Evolutionary conservation across 2,329 filamentous ascomycete genomes (phyloP).

Genomic region (Microsporum ferrugineum): DNA sequence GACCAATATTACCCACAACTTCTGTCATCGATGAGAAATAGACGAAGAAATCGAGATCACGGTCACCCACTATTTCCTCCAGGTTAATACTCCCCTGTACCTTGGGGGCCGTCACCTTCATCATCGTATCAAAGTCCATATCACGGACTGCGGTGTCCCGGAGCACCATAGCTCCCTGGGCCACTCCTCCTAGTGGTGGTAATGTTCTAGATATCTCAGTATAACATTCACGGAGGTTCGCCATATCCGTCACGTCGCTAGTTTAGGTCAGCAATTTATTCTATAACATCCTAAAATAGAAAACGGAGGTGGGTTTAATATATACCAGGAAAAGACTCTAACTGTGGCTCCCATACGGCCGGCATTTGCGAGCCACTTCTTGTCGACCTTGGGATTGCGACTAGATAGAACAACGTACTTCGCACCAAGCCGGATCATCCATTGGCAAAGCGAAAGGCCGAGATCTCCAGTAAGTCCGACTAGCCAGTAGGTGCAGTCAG

Average conservation of each 20-base stretch:
- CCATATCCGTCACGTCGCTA: slow-evolving; percentile 14
- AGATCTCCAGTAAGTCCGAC: slow-evolving; percentile 24
- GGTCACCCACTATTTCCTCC: slow-evolving; percentile 14
- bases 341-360: background rate
- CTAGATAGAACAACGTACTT: slow-evolving; percentile 22
- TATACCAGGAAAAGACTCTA: background rate
- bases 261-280: background rate
- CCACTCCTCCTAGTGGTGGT: slow-evolving; percentile 23
- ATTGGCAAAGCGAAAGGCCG: slow-evolving; percentile 23
- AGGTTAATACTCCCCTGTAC: slow-evolving; percentile 26
- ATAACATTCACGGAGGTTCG: slow-evolving; percentile 10
- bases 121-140: slow-evolving; percentile 24
- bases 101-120: slow-evolving; percentile 28
- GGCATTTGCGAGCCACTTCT: slow-evolving; percentile 11
- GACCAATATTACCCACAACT: slow-evolving; percentile 26
- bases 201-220: slow-evolving; percentile 6
- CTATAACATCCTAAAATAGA: too few relatives aligned
- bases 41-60: slow-evolving; percentile 12
- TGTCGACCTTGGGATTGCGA: slow-evolving; percentile 19
- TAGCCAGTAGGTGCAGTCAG: slow-evolving; percentile 23
- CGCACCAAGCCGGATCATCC: slow-evolving; percentile 24
- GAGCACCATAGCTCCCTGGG: slow-evolving; percentile 28
- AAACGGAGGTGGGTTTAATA: background rate
- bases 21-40: slow-evolving; percentile 13
- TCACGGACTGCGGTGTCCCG: slow-evolving; percentile 25